These are phyloP conservation scores for Bruguiera hainesii DNA, from an alignment of 441 rosid species.

Conservation along the genomic window DNA sequence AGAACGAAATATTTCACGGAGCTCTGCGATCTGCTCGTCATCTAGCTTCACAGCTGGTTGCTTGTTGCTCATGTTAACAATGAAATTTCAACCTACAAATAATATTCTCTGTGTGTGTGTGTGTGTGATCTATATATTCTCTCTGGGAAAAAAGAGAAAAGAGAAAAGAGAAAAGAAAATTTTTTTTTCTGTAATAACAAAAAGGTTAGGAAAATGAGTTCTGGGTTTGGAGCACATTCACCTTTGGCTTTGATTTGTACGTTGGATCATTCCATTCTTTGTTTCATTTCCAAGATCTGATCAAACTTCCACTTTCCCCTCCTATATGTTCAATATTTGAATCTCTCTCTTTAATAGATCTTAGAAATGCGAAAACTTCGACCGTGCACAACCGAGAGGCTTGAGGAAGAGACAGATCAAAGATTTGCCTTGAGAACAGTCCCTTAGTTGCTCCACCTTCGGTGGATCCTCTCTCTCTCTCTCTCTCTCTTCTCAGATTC, in stretches of 20 bases:
- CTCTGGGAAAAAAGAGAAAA: too few relatives aligned
- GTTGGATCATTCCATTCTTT: constrained; percentile 1
- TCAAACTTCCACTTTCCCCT: neutral
- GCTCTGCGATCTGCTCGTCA: constrained; percentile 65
- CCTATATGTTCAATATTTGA: neutral
- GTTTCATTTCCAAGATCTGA: neutral
- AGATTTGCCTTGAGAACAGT: too few relatives aligned
- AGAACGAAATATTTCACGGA: constrained; percentile 71
- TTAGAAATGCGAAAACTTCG: too few relatives aligned
- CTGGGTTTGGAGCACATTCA: neutral
- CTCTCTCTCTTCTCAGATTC: too few relatives aligned
- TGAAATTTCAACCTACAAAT: neutral
- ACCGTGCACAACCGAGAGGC: too few relatives aligned
- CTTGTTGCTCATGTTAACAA: constrained; percentile 44
- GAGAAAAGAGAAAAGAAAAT: neutral
- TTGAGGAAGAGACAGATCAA: too few relatives aligned
- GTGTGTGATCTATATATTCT: too few relatives aligned
- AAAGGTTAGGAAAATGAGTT: neutral
- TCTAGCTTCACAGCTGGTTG: constrained; percentile 49
- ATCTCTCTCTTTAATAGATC: neutral
- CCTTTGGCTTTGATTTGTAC: neutral
- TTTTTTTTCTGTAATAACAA: neutral
- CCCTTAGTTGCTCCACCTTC: too few relatives aligned
- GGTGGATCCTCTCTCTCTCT: too few relatives aligned
- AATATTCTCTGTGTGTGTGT: too few relatives aligned